Percentiles rank a stretch among this genome's conserved stretches.
These are phyloP conservation scores for Aeminium ludgeri DNA, from an alignment of 495 filamentous ascomycete species.

Conservation along the genomic window DNA sequence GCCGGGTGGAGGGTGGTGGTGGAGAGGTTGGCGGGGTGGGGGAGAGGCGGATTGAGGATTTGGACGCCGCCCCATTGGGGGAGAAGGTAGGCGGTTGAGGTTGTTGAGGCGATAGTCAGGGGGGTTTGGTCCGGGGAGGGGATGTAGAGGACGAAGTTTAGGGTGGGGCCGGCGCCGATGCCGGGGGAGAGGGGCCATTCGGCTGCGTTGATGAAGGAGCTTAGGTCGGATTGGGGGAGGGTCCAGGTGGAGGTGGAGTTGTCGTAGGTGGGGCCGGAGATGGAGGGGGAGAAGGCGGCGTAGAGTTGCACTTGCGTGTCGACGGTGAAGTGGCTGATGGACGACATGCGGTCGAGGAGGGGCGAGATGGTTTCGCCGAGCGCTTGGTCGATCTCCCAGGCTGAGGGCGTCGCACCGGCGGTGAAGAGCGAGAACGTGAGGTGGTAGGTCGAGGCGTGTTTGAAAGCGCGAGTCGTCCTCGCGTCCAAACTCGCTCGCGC, in stretches of 20 bases:
- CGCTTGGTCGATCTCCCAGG: slow-evolving; percentile 80
- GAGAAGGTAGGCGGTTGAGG: slow-evolving; percentile 79
- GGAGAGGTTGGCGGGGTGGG: slow-evolving; percentile 27
- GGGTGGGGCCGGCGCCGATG: slow-evolving; percentile 78
- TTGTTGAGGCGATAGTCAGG: slow-evolving; percentile 48
- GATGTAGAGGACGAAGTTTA: slow-evolving; percentile 90
- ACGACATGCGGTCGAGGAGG: slow-evolving; percentile 54
- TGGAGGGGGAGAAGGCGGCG: slow-evolving; percentile 59
- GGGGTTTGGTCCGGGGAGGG: slow-evolving; percentile 43
- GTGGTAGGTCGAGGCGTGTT: slow-evolving; percentile 88
- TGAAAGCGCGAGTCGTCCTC: slow-evolving; percentile 62
- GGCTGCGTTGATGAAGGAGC: slow-evolving; percentile 89
- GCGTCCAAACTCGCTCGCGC: slow-evolving; percentile 36
- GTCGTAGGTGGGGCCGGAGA: slow-evolving; percentile 41
- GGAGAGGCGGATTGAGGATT: slow-evolving; percentile 45
- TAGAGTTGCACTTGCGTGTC: slow-evolving; percentile 94
- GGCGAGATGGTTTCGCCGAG: slow-evolving; percentile 69
- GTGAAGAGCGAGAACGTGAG: slow-evolving; percentile 92
- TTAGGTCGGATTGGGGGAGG: slow-evolving; percentile 70
- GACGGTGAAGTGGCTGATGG: slow-evolving; percentile 89
- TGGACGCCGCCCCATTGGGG: slow-evolving; percentile 94
- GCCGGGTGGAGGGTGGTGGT: slow-evolving; percentile 54
- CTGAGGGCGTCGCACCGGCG: slow-evolving; percentile 54
- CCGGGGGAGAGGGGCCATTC: slow-evolving; percentile 95
- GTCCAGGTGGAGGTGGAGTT: slow-evolving; percentile 39